Percentiles rank a stretch among this genome's conserved stretches.
Evolutionary conservation across 768 basidiomycete genomes (phyloP).

Genomic region (Coprinopsis sp.): DNA sequence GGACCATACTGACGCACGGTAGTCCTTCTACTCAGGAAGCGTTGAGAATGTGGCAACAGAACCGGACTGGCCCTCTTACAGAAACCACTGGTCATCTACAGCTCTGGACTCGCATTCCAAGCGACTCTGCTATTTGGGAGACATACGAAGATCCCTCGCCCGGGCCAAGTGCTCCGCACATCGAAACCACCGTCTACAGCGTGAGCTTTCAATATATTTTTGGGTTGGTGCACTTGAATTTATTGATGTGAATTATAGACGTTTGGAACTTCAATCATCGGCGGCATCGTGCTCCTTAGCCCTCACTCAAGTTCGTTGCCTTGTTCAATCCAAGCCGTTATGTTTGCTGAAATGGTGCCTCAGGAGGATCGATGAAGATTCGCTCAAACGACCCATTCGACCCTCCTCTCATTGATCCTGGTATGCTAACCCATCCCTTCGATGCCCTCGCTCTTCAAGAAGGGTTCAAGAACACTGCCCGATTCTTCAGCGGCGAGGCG

Average conservation of each 20-base stretch:
- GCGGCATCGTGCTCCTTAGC: not conserved
- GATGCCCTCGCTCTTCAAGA: slow-evolving; percentile 5
- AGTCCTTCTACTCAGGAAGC: slow-evolving; percentile 4
- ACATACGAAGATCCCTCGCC: slow-evolving; percentile 8
- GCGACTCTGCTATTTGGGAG: slow-evolving; percentile 3
- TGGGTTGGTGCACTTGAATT: not conserved
- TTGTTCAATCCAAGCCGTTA: not conserved
- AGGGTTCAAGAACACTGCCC: slow-evolving; percentile 9
- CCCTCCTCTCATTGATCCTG: slow-evolving; percentile 13
- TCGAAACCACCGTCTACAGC: slow-evolving; percentile 6
- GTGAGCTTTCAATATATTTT: not conserved
- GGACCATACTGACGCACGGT: not conserved
- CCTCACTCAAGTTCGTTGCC: not conserved
- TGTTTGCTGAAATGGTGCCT: not conserved
- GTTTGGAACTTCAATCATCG: not conserved
- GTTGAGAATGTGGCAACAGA: slow-evolving; percentile 1
- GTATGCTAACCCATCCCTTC: slow-evolving; percentile 4
- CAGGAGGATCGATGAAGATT: slow-evolving; percentile 18
- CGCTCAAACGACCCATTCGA: slow-evolving; percentile 21
- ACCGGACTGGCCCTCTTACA: slow-evolving; percentile 9
- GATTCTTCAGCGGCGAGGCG: slow-evolving; percentile 2
- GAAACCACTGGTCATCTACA: slow-evolving; percentile 1
- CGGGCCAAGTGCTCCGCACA: slow-evolving; percentile 11
- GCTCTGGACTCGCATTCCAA: slow-evolving; percentile 9
- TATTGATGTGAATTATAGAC: not conserved